These are phyloP conservation scores for Plenodomus tracheiphilus DNA, from an alignment of 2,329 filamentous ascomycete species.

Conservation along the genomic window DNA sequence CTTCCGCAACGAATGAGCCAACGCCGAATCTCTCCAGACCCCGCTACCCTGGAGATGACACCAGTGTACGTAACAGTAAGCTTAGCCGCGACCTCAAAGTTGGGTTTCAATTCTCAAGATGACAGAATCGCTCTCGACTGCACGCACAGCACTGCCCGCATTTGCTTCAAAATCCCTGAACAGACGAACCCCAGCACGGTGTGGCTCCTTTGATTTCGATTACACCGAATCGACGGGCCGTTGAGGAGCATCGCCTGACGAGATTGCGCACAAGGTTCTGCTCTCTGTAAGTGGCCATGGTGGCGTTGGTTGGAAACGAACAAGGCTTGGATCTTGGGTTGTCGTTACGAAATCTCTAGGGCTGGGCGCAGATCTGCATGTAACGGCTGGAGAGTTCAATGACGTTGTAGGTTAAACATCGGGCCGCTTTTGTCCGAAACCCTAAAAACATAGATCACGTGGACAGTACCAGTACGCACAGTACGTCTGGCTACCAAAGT, in stretches of 20 bases:
- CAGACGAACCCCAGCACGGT: conserved; percentile 2
- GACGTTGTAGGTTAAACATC: conserved; percentile 11
- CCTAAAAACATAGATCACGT: conserved; percentile 1
- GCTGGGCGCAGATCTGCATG: conserved; percentile 20
- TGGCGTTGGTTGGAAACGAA: neutral
- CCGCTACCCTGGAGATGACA: conserved; percentile 9
- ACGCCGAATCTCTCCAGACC: conserved; percentile 18
- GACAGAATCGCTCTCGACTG: conserved; percentile 7
- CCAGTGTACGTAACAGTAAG: conserved; percentile 27
- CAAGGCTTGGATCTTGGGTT: conserved; percentile 16
- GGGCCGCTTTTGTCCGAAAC: conserved; percentile 24
- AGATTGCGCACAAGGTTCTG: conserved; percentile 3
- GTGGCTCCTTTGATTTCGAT: neutral
- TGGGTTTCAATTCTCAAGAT: conserved; percentile 19
- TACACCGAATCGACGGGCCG: conserved; percentile 4
- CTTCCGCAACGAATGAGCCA: conserved; percentile 11
- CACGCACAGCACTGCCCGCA: neutral
- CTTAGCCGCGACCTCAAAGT: conserved; percentile 17
- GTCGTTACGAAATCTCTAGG: conserved; percentile 27
- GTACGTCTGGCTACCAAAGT: too few relatives aligned
- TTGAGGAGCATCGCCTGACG: neutral
- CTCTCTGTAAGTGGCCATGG: conserved; percentile 5
- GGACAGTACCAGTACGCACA: neutral
- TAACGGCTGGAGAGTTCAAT: conserved; percentile 16
- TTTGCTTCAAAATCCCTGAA: conserved; percentile 8